Base-by-base conservation (phyloP, 2,329 filamentous ascomycete genomes). In the Diaporthe ampelina region DNA sequence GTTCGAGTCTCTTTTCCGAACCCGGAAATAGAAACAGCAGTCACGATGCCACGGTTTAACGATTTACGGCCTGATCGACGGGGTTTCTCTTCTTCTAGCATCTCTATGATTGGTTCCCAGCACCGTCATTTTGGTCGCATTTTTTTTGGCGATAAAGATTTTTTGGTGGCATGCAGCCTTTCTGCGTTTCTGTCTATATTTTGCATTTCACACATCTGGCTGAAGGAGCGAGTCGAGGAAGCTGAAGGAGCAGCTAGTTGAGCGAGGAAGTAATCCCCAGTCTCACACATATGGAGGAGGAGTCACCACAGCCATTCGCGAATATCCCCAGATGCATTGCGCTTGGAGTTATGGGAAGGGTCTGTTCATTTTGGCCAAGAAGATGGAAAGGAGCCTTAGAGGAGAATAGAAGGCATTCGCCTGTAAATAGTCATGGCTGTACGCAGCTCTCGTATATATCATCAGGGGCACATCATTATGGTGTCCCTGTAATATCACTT, bases 1-100 rank as follows among this genome's bases (percentile, higher is more conserved):
- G 24, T 19, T 50, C 59, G 32, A 24, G 24, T 58, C 37, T 61
- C 29, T 56, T 54, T 54, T 63, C 57, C 45, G 10, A 13, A 29
- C n/a, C 13, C 17, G n/a, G 69, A 32, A 43, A 52, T n/a, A 58
- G 63, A 37, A 57, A 65, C 45, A 69, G 35, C 70, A 59, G 58
- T 73, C 56, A 73, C 68, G 71, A 73, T 68, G 59, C 70, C 71
- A 73, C 45, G 74, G 63, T 67, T 75, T 37, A 72, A 72, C 57
- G 69, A 74, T 63, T 74, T 68, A 75, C 68, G 72, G 73, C 70
- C 43, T 67, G 59, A 74, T 29, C 43, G 68, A 61, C 72, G 50
- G 56, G 13, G 48, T 19, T 73, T 57, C 63, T 45, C 26, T 58
- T 61, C 63, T 35, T 54, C 19, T 50, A 19, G 63, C 43, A 54